Evolutionary conservation across 129 eudicot species (phyloP).

Genomic region (Flaveria trinervia): DNA sequence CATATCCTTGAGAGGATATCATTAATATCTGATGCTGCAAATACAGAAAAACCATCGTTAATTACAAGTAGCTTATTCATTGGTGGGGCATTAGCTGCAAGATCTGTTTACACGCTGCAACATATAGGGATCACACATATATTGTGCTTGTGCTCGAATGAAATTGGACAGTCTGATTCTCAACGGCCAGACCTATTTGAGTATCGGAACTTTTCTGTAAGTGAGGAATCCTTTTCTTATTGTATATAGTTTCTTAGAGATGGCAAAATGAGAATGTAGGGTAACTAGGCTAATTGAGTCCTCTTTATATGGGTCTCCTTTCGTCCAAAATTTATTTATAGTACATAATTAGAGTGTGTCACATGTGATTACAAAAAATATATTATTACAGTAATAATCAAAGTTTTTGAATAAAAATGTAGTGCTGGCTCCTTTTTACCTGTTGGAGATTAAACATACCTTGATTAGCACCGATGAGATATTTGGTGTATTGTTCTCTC

Average conservation of each 20-base stretch:
- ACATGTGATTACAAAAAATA: background rate
- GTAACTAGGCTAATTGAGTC: background rate
- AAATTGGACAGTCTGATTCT: conserved; percentile 93
- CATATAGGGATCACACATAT: conserved; percentile 92
- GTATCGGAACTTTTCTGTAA: conserved; percentile 77
- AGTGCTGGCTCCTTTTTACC: background rate
- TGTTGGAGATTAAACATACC: background rate
- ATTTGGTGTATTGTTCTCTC: background rate
- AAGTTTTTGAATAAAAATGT: background rate
- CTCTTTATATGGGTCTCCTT: background rate
- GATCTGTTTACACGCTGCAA: conserved; percentile 88
- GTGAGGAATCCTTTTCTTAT: conserved; percentile 31
- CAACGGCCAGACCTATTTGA: conserved; percentile 78
- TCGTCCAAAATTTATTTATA: background rate
- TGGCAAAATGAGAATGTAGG: conserved; percentile 1
- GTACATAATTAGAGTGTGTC: conserved; percentile 1
- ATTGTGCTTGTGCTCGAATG: conserved; percentile 89
- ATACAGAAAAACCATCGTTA: conserved; percentile 83
- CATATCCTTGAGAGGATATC: conserved; percentile 94
- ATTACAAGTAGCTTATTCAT: conserved; percentile 60
- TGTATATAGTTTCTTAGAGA: background rate
- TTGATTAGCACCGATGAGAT: background rate
- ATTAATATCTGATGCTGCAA: conserved; percentile 91
- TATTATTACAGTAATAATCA: background rate
- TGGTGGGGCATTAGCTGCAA: conserved; percentile 97